Conservation (phyloP, 352 stramenopile species). For the Globisporangium okanoganense region DNA sequence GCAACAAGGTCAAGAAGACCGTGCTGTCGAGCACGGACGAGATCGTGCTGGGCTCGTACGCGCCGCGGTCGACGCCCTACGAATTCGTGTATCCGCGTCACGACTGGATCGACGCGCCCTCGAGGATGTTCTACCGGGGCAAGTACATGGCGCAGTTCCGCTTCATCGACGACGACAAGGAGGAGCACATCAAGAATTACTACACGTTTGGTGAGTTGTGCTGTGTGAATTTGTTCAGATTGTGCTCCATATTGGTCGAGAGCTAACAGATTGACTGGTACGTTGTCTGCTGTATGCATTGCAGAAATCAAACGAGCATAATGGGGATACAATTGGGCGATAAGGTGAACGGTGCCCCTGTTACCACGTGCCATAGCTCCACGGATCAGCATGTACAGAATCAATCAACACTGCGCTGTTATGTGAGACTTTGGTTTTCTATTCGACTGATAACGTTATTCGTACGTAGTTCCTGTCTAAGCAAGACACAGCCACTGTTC, state of each 20-base stretch:
- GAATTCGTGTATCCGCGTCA: constrained; percentile 79
- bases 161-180: constrained; percentile 65
- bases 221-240: no score
- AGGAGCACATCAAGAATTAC: constrained; percentile 65
- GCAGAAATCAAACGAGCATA: constrained; percentile 62
- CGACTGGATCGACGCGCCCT: constrained; percentile 81
- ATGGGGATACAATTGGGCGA: not conserved
- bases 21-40: constrained; percentile 70
- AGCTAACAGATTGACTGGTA: no score
- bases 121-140: constrained; percentile 83
- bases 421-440: not conserved
- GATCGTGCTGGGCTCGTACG: constrained; percentile 84
- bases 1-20: constrained; percentile 86
- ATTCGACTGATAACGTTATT: not conserved
- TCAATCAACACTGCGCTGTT: not conserved
- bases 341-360: not conserved
- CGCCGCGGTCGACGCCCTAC: constrained; percentile 64
- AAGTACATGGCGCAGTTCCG: constrained; percentile 82
- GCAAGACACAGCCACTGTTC: not conserved
- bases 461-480: not conserved
- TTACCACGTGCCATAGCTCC: not conserved
- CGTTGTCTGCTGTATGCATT: no score
- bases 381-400: not conserved
- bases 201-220: constrained; percentile 69
- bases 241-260: no score